phyloP scores from a whole-genome alignment of 257 asterid species.

The Ilex aquifolium region DNA sequence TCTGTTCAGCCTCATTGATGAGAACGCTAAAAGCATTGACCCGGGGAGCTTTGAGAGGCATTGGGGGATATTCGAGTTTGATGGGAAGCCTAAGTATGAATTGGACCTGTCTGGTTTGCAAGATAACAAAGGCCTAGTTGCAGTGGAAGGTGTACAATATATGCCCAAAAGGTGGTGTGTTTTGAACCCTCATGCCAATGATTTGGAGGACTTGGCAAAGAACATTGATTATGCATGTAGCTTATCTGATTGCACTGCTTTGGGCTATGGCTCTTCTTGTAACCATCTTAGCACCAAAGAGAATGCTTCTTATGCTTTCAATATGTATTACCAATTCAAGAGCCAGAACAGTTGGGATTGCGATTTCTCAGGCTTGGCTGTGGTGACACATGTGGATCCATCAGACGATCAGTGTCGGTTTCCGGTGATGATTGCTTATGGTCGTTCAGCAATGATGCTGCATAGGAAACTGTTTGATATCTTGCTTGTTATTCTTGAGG shows the following conservation, averaged over 20 bases:
- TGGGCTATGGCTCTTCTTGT: slow-evolving; percentile 88
- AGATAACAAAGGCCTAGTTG: slow-evolving; percentile 36
- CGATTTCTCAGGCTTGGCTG: slow-evolving; percentile 68
- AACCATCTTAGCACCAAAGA: slow-evolving; percentile 51
- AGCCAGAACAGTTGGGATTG: slow-evolving; percentile 79
- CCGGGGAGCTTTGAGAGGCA: slow-evolving; percentile 93
- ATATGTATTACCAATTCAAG: slow-evolving; percentile 84
- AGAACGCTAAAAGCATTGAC: slow-evolving; percentile 72
- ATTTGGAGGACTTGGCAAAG: slow-evolving; percentile 38
- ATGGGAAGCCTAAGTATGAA: slow-evolving; percentile 81
- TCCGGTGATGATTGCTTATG: slow-evolving; percentile 70
- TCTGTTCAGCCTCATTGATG: slow-evolving; percentile 82
- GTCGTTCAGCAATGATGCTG: slow-evolving; percentile 43
- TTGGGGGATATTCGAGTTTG: slow-evolving; percentile 85
- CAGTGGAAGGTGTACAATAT: slow-evolving; percentile 63
- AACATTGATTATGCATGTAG: slow-evolving; percentile 83
- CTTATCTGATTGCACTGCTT: slow-evolving; percentile 75
- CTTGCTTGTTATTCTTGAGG: slow-evolving; percentile 58
- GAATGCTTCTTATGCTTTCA: slow-evolving; percentile 94
- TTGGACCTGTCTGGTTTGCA: slow-evolving; percentile 46
- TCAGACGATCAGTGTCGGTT: slow-evolving; percentile 59
- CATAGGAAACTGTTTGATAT: slow-evolving; percentile 54
- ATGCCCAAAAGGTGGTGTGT: slow-evolving; percentile 77
- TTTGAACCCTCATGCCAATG: slow-evolving; percentile 42
- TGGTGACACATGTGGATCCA: slow-evolving; percentile 66